phyloP scores from a whole-genome alignment of 257 asterid species.

The Primulina huaijiensis region DNA sequence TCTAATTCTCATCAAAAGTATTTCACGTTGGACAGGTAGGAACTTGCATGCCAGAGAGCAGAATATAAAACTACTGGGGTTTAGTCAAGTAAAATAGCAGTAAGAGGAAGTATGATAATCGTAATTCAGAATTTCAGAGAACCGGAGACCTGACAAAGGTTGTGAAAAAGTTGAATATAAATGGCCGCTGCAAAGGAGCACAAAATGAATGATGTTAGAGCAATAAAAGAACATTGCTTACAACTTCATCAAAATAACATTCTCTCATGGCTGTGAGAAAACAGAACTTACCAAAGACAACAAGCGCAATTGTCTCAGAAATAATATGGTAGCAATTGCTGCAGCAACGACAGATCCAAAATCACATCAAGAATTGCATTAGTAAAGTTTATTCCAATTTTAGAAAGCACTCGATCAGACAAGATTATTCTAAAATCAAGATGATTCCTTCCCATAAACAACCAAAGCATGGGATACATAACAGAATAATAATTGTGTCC shows the following conservation, averaged over 20 bases:
- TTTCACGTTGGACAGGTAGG: neutral
- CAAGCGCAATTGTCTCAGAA: slow-evolving; percentile 61
- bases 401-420: slow-evolving; percentile 11
- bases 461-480: neutral
- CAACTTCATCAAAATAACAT: neutral
- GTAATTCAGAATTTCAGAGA: slow-evolving; percentile 22
- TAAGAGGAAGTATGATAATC: neutral
- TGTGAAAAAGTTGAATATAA: slow-evolving; percentile 41
- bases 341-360: slow-evolving; percentile 33
- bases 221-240: neutral
- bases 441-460: slow-evolving; percentile 5
- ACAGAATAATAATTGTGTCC: neutral
- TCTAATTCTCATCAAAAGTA: slow-evolving; percentile 1
- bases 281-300: slow-evolving; percentile 51
- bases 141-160: slow-evolving; percentile 55
- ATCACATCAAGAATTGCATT: neutral
- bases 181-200: slow-evolving; percentile 67
- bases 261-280: slow-evolving; percentile 2
- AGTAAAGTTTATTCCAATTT: neutral
- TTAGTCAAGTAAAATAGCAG: neutral
- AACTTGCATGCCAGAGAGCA: neutral
- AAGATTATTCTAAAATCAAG: slow-evolving; percentile 2
- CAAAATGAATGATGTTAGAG: slow-evolving; percentile 24
- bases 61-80: neutral
- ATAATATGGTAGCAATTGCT: slow-evolving; percentile 77